phyloP scores from a whole-genome alignment of 805 yeast genomes.

The Candida sakaeoensis region DNA sequence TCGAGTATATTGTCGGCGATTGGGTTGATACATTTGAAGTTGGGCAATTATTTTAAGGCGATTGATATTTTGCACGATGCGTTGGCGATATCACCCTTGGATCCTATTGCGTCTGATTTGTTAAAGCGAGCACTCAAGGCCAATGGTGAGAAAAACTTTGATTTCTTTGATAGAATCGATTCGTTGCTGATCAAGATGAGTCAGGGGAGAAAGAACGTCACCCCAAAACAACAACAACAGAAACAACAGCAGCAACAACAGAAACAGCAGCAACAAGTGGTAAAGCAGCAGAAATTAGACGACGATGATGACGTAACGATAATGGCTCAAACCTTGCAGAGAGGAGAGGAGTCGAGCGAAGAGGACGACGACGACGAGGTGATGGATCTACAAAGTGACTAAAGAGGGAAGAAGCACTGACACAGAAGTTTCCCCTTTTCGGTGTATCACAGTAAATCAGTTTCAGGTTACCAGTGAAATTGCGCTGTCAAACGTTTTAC shows the following conservation, averaged over 20 bases:
- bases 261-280: no score
- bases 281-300: no score
- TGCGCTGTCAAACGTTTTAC: no score
- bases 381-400: constrained; percentile 62
- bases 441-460: no score
- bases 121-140: constrained; percentile 73
- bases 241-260: no score
- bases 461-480: no score
- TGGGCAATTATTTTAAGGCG: constrained; percentile 61
- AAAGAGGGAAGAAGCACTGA: constrained; percentile 2
- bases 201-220: background rate
- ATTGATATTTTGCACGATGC: constrained; percentile 78
- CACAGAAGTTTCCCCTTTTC: no score
- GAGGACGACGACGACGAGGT: constrained; percentile 43
- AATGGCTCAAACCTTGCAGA: constrained; percentile 36
- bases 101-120: constrained; percentile 80
- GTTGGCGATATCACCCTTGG: constrained; percentile 71
- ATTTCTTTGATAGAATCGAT: constrained; percentile 20
- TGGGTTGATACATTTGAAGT: constrained; percentile 75
- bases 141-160: constrained; percentile 27
- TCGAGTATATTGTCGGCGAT: constrained; percentile 74
- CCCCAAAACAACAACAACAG: constrained; percentile 3
- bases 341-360: constrained; percentile 49
- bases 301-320: constrained; percentile 12
- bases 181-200: background rate